These are phyloP conservation scores for Exophiala oligosperma DNA, from an alignment of 2,329 filamentous ascomycete species.

Conservation along the genomic window DNA sequence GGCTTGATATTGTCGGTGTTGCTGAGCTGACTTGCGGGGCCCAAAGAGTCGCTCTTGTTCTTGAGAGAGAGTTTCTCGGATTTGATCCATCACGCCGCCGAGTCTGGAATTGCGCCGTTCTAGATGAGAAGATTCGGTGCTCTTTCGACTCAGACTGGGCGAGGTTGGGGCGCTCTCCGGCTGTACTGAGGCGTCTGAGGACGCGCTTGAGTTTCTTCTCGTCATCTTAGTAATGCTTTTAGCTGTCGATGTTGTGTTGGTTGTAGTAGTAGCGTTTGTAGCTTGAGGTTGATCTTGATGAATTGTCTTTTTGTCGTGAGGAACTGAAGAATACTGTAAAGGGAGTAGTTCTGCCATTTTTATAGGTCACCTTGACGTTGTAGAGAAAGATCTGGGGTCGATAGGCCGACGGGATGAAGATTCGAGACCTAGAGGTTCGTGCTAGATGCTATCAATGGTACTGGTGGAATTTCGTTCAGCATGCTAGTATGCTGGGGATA, in stretches of 20 bases:
- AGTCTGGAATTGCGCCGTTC: conserved; percentile 16
- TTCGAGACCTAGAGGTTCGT: not conserved
- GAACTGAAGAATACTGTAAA: not conserved
- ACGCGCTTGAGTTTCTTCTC: conserved; percentile 1
- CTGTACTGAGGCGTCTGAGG: conserved; percentile 1
- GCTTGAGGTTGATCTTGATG: not conserved
- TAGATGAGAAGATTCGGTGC: not conserved
- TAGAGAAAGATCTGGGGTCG: conserved; percentile 1
- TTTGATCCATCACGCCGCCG: conserved; percentile 17
- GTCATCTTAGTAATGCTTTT: conserved; percentile 9
- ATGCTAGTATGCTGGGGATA: not conserved
- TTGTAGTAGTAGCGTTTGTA: not conserved
- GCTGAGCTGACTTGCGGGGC: conserved; percentile 1
- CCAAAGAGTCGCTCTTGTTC: conserved; percentile 17
- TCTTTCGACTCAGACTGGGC: not conserved
- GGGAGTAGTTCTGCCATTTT: not conserved
- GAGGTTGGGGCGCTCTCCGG: not conserved
- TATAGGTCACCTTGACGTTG: not conserved
- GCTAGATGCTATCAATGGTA: not conserved
- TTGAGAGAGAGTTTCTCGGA: conserved; percentile 14
- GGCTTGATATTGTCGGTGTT: conserved; percentile 3
- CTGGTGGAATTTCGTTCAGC: not conserved
- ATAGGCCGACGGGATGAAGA: not conserved
- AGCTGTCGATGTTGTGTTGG: conserved; percentile 5
- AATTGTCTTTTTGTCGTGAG: not conserved